Percentiles rank a stretch among this genome's conserved stretches.
phyloP scores from a whole-genome alignment of 129 eudicot genomes.

The Gnaphalium uliginosum region DNA sequence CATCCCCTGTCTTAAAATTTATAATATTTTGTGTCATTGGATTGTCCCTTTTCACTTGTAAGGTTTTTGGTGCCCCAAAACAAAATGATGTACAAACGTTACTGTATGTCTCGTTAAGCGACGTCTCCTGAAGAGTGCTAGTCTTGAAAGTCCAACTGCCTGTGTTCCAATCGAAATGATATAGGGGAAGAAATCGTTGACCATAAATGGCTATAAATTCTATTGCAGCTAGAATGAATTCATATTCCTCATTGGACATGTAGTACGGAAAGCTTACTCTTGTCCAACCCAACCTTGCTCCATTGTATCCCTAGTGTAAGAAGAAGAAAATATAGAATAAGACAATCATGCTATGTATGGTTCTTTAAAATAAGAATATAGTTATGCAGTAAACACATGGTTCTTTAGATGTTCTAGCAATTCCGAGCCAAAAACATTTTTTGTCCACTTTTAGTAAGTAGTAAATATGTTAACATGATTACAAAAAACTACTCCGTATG shows the following conservation, averaged over 20 bases:
- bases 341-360: too few relatives aligned
- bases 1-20: background rate
- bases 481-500: too few relatives aligned
- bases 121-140: conserved; percentile 11
- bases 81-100: background rate
- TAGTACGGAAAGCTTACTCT: conserved; percentile 79
- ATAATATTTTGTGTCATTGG: background rate
- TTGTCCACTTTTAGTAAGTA: too few relatives aligned
- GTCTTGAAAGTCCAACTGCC: conserved; percentile 60
- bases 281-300: conserved; percentile 76
- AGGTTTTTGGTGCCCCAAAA: conserved; percentile 8
- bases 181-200: conserved; percentile 64
- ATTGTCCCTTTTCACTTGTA: conserved; percentile 14
- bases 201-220: conserved; percentile 67
- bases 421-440: too few relatives aligned
- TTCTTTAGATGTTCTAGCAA: too few relatives aligned
- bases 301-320: conserved; percentile 56
- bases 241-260: conserved; percentile 67
- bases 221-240: conserved; percentile 57
- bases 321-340: background rate
- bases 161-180: conserved; percentile 61
- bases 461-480: too few relatives aligned
- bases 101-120: conserved; percentile 17
- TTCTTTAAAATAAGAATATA: too few relatives aligned
- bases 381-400: too few relatives aligned